Evolutionary conservation across 306 rosid species (phyloP).

Genomic region (Arachis stenosperma): DNA sequence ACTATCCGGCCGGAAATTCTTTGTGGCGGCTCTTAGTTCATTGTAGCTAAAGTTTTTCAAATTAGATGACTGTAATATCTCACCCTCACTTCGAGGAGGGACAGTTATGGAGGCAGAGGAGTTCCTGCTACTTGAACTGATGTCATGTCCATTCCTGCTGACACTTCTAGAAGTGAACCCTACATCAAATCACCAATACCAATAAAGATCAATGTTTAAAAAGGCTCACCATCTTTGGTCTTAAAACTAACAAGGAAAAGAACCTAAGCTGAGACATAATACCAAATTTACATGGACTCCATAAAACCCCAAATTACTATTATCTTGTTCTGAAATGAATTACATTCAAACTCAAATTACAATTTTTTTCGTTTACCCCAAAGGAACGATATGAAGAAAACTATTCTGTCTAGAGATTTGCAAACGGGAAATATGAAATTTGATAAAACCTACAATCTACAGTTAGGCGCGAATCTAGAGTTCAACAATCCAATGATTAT

Average conservation of each 20-base stretch:
- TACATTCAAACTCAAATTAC: slow-evolving; percentile 19
- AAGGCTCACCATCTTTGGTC: slow-evolving; percentile 32
- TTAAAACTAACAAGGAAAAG: slow-evolving; percentile 24
- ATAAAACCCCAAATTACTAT: slow-evolving; percentile 26
- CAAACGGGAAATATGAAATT: slow-evolving; percentile 8
- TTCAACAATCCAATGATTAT: slow-evolving; percentile 26
- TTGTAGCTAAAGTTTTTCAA: slow-evolving; percentile 67
- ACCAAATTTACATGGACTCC: slow-evolving; percentile 28
- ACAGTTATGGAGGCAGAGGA: slow-evolving; percentile 62
- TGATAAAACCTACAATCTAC: background rate
- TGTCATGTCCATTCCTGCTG: slow-evolving; percentile 61
- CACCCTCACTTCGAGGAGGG: slow-evolving; percentile 83
- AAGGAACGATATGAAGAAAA: slow-evolving; percentile 13
- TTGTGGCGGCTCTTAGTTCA: slow-evolving; percentile 77
- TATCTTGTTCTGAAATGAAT: slow-evolving; percentile 11
- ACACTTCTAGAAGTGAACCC: slow-evolving; percentile 68
- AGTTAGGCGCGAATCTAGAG: slow-evolving; percentile 15
- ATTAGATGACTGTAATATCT: slow-evolving; percentile 74
- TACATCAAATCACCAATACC: slow-evolving; percentile 41
- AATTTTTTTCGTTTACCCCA: background rate
- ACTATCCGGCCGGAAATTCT: slow-evolving; percentile 93
- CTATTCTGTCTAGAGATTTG: slow-evolving; percentile 6
- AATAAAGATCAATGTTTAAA: slow-evolving; percentile 30
- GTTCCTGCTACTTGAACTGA: slow-evolving; percentile 58
- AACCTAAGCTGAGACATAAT: slow-evolving; percentile 1